A percentile compares a stretch with the other conserved stretches of the same genome.
Conservation (phyloP, 2,329 filamentous ascomycete genomes). For the Paracoccidioides brasiliensis region DNA sequence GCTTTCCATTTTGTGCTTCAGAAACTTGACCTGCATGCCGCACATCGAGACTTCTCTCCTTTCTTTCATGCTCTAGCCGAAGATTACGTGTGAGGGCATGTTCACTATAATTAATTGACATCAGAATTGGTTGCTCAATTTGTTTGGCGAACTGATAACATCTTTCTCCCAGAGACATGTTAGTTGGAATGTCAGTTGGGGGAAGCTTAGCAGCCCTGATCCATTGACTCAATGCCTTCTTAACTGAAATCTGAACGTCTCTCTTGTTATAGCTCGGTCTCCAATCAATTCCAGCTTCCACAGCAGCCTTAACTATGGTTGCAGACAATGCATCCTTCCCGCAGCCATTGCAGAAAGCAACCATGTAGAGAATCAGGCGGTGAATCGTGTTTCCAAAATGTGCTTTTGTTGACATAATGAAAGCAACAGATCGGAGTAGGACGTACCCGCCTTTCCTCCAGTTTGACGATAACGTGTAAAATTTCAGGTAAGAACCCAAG, state of each 20-base stretch:
- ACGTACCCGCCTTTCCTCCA: constrained; percentile 24
- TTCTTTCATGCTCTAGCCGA: not conserved
- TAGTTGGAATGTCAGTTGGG: constrained; percentile 8
- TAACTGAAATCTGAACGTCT: constrained; percentile 16
- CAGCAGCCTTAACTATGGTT: constrained; percentile 23
- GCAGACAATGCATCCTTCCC: constrained; percentile 18
- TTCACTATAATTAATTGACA: not conserved
- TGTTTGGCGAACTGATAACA: constrained; percentile 22
- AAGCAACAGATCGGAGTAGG: constrained; percentile 24
- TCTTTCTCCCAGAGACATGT: constrained; percentile 20
- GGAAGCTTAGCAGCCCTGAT: constrained; percentile 13
- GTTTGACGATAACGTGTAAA: constrained; percentile 24
- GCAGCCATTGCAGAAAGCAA: constrained; percentile 27
- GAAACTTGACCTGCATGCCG: not conserved
- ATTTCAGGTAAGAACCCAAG: constrained; percentile 26
- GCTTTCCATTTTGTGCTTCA: not conserved
- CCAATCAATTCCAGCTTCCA: constrained; percentile 25
- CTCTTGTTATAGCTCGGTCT: constrained; percentile 15
- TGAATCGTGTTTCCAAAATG: constrained; percentile 18
- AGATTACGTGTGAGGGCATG: not conserved
- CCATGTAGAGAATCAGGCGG: constrained; percentile 27
- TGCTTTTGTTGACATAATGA: constrained; percentile 23
- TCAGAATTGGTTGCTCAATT: constrained; percentile 17
- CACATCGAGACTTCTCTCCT: not conserved
- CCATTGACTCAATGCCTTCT: constrained; percentile 18